Base-by-base conservation (phyloP, 2,329 filamentous ascomycete genomes). In the Grosmannia clavigera region DNA sequence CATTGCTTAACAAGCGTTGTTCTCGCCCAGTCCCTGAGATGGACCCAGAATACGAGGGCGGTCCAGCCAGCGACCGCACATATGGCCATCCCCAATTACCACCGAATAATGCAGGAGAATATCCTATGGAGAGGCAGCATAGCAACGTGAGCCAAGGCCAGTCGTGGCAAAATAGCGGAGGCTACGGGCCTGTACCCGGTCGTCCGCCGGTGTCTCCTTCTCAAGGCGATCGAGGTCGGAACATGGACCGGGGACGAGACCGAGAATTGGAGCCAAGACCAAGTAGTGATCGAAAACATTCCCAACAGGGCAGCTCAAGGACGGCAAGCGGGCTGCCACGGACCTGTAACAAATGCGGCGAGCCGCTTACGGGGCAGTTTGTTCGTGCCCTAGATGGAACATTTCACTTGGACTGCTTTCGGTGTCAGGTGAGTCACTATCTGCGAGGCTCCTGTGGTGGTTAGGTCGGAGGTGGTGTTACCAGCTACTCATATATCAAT, bases 321-420 rank as follows among this genome's bases (percentile, higher is more conserved):
- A 76, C 78, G 58, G 75, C 77, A 54, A 85, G 82, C 68, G 81
- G 83, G 48, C 80, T 82, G 65, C 70, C 81, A 62, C 82, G 88
- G 65, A 77, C 82, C 48, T 92, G 89, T 74, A 92, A 90, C 68
- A 96, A 96, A 73, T 99, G 94, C 70, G 85, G 85, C 64, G 88
- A 92, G 71, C 80, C 86, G 59, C 78, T 99, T 71, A 95, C 90
- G 1, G 94, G 94, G 52, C 94, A 99, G 74, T 99, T 97, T 71
- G 94, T 99, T 65, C 84, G 94, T 68, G 94, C 94, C 54, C 76
- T 99, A 60, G 90, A 92, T 59, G 92, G 91, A 61, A 97, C 92
- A 58, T 99, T 90, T 72, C 94, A 99, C 76, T 76, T 99, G 65
- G 92, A 99, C 73, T 99, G 94, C 79, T 99, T 99, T 75, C 95